phyloP scores from a whole-genome alignment of 2,329 filamentous ascomycete species.

The Metarhizium robertsii region DNA sequence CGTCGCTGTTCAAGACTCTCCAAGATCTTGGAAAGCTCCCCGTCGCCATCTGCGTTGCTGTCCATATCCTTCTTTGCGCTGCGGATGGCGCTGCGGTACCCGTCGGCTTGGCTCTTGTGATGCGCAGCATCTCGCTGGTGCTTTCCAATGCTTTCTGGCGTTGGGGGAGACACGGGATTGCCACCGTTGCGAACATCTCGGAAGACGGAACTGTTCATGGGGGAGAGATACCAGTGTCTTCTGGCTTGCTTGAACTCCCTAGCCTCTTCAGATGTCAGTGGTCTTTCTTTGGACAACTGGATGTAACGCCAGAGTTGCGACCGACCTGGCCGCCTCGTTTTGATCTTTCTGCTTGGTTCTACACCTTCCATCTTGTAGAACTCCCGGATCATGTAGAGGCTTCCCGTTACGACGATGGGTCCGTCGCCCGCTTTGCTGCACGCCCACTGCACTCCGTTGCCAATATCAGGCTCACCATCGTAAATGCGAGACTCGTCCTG shows the following conservation, averaged over 20 bases:
- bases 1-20: constrained; percentile 16
- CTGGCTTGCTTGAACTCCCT: constrained; percentile 26
- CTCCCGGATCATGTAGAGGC: constrained; percentile 30
- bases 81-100: constrained; percentile 14
- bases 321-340: constrained; percentile 22
- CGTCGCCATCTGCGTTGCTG: neutral
- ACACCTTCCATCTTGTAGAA: constrained; percentile 22
- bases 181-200: constrained; percentile 10
- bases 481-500: constrained; percentile 20
- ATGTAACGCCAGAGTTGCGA: constrained; percentile 24
- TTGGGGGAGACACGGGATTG: constrained; percentile 8
- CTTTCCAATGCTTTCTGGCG: constrained; percentile 13
- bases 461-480: constrained; percentile 18
- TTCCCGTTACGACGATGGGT: constrained; percentile 30
- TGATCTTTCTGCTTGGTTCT: constrained; percentile 16
- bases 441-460: constrained; percentile 25
- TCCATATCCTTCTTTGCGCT: constrained; percentile 14
- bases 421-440: constrained; percentile 21
- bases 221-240: constrained; percentile 21
- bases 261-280: constrained; percentile 21
- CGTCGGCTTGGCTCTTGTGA: constrained; percentile 20
- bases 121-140: constrained; percentile 19
- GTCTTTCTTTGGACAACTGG: constrained; percentile 18
- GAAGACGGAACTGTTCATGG: constrained; percentile 16
- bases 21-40: neutral